Conservation (phyloP, 768 basidiomycete species). For the Phaffia australis region DNA sequence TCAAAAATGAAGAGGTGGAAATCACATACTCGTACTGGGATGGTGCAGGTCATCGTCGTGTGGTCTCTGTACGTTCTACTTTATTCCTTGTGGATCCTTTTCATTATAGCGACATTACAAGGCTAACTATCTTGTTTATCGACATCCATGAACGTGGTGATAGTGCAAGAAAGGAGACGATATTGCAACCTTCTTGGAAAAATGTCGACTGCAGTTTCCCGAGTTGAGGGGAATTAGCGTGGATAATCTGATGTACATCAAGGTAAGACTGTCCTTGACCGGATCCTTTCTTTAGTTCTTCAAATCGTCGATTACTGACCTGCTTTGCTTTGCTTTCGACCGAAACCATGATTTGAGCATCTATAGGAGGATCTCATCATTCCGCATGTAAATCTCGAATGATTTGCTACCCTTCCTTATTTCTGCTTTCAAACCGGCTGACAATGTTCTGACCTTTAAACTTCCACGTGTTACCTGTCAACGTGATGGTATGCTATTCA, state of each 20-base stretch:
- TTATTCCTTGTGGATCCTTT: not conserved
- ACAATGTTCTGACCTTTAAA: conserved; percentile 53
- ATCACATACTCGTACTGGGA: conserved; percentile 97
- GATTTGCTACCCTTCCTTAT: not conserved
- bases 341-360: not conserved
- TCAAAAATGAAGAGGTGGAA: conserved; percentile 68
- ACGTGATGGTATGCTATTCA: not conserved
- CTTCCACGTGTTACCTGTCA: conserved; percentile 38
- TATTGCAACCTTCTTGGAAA: conserved; percentile 75
- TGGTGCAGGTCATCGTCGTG: conserved; percentile 90
- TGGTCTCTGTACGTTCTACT: conserved; percentile 55
- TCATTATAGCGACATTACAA: not conserved
- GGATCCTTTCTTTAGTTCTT: not conserved
- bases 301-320: not conserved
- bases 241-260: conserved; percentile 98
- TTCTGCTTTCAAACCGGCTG: conserved; percentile 13
- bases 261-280: conserved; percentile 45
- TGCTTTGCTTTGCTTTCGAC: not conserved
- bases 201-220: conserved; percentile 83
- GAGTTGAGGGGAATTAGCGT: conserved; percentile 80
- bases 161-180: conserved; percentile 97
- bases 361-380: conserved; percentile 89
- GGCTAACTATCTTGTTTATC: no score
- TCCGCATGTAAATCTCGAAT: conserved; percentile 59
- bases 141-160: not conserved